These are phyloP conservation scores for Colletotrichum sp. DNA, from an alignment of 2,329 filamentous ascomycete genomes.

Conservation along the genomic window DNA sequence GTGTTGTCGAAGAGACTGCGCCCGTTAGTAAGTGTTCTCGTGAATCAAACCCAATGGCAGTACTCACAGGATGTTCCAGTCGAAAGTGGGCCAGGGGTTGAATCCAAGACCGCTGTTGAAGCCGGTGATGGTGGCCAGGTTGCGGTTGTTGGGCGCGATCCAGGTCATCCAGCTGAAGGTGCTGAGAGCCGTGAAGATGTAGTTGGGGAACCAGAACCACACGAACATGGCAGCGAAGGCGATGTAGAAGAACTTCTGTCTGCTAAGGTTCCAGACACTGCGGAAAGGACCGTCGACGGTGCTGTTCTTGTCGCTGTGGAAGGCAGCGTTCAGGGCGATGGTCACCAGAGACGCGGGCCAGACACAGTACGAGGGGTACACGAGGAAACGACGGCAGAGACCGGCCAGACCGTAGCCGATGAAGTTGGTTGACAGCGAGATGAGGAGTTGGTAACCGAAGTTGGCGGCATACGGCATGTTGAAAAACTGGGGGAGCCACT, in stretches of 20 bases:
- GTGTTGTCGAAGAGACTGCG: slow-evolving; percentile 24
- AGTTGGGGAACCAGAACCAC: slow-evolving; percentile 55
- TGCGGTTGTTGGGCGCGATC: slow-evolving; percentile 43
- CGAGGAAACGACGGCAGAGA: slow-evolving; percentile 44
- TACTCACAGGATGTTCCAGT: slow-evolving; percentile 31
- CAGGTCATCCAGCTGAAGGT: slow-evolving; percentile 52
- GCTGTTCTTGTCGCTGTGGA: slow-evolving; percentile 40
- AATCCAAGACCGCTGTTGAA: slow-evolving; percentile 33
- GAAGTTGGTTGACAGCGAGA: slow-evolving; percentile 51
- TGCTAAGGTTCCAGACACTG: slow-evolving; percentile 37
- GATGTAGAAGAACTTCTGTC: slow-evolving; percentile 44
- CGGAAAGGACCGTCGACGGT: slow-evolving; percentile 34
- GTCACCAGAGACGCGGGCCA: slow-evolving; percentile 53
- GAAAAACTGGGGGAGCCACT: slow-evolving; percentile 42
- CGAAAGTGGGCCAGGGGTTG: slow-evolving; percentile 32
- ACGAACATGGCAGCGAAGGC: slow-evolving; percentile 46
- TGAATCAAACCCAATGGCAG: no score
- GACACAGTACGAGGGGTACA: slow-evolving; percentile 49
- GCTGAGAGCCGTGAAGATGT: slow-evolving; percentile 46
- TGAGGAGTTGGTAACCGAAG: slow-evolving; percentile 48
- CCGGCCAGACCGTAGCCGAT: slow-evolving; percentile 54
- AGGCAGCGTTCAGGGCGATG: slow-evolving; percentile 46
- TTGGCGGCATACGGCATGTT: slow-evolving; percentile 46
- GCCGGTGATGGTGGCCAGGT: slow-evolving; percentile 31
- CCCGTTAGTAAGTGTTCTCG: not conserved